Conservation (phyloP, 768 basidiomycete genomes). For the Russula abietina region DNA sequence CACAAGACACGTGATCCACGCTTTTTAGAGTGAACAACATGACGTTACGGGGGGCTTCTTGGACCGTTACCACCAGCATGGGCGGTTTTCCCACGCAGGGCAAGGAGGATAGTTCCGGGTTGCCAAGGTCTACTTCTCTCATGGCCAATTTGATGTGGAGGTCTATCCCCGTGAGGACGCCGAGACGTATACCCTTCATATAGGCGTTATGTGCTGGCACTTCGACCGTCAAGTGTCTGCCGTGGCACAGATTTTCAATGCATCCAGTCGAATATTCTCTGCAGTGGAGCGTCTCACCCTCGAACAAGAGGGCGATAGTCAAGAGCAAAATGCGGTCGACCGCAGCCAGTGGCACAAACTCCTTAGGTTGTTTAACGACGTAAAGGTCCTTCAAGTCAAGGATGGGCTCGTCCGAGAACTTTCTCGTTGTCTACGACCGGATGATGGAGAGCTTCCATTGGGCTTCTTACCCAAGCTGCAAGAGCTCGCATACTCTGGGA, state of each 20-base stretch:
- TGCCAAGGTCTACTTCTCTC: background rate
- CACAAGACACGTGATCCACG: no score
- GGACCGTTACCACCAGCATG: no score
- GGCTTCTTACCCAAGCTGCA: no score
- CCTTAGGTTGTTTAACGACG: background rate
- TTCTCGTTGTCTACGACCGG: no score
- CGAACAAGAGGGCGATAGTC: background rate
- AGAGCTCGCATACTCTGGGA: background rate
- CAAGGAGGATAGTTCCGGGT: no score
- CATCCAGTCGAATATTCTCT: background rate
- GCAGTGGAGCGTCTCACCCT: background rate
- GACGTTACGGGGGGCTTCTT: no score
- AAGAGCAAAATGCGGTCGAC: background rate
- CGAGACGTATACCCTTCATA: no score
- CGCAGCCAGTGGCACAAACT: background rate
- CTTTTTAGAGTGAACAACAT: no score
- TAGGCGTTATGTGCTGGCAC: no score
- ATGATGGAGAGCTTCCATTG: no score
- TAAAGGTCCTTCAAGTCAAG: background rate
- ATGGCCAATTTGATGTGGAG: background rate
- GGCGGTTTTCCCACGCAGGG: no score
- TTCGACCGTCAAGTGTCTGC: background rate
- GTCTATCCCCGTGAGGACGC: background rate
- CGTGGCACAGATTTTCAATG: background rate
- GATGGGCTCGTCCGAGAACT: no score